phyloP scores from a whole-genome alignment of 331 rosid species.

The Pyrus hybrid region DNA sequence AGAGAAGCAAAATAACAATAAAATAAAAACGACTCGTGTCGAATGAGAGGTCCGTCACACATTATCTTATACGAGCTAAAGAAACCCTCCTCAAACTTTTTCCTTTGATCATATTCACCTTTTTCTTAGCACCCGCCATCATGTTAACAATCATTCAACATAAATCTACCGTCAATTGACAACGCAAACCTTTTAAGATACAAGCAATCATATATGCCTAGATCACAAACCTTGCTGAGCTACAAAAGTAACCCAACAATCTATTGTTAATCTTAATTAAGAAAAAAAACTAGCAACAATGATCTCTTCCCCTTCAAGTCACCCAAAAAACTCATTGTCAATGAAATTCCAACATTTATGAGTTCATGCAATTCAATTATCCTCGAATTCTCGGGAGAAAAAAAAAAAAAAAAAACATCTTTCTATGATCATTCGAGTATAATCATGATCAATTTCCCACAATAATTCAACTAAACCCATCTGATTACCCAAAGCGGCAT shows the following conservation, averaged over 20 bases:
- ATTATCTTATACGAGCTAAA: neutral
- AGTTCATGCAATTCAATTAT: neutral
- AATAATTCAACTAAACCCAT: neutral
- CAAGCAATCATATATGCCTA: neutral
- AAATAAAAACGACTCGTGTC: too few species aligned
- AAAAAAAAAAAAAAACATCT: neutral
- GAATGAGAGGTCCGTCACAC: too few species aligned
- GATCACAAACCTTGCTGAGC: neutral
- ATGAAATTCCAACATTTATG: neutral
- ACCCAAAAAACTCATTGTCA: neutral
- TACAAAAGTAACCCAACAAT: too few species aligned
- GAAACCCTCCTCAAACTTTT: neutral
- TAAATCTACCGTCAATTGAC: neutral
- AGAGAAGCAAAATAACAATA: neutral
- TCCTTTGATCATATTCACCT: neutral
- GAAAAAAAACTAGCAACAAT: neutral
- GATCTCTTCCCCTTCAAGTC: neutral
- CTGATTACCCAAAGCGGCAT: neutral
- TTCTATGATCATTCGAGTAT: neutral
- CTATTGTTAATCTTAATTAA: neutral
- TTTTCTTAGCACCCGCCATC: neutral
- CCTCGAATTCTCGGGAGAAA: neutral
- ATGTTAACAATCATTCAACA: neutral
- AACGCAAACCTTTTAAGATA: neutral
- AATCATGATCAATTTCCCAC: neutral